A percentile compares a stretch with the other conserved stretches of the same genome.
Conservation (phyloP, 352 stramenopile species). For the Phytopythium mirpurense region DNA sequence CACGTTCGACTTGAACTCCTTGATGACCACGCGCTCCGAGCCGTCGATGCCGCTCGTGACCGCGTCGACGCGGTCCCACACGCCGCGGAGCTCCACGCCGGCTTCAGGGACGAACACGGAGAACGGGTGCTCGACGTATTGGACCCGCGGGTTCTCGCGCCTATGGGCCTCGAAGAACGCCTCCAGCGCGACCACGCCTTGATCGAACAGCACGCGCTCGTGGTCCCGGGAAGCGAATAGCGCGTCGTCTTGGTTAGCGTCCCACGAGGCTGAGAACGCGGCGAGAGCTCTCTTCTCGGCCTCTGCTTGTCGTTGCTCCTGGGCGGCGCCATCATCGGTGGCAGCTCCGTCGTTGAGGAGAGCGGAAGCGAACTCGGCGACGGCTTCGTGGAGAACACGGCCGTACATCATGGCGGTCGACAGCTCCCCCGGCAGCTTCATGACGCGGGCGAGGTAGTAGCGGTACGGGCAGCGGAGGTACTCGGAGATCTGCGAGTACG, state of each 20-base stretch:
- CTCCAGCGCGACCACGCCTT: slow-evolving; percentile 29
- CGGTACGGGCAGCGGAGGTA: slow-evolving; percentile 75
- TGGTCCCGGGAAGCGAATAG: slow-evolving; percentile 40
- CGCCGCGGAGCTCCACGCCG: slow-evolving; percentile 49
- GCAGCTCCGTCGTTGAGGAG: slow-evolving; percentile 12
- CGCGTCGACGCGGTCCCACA: slow-evolving; percentile 75
- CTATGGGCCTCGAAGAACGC: slow-evolving; percentile 39
- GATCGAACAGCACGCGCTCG: slow-evolving; percentile 25
- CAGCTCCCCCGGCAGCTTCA: slow-evolving; percentile 42
- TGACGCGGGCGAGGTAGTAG: slow-evolving; percentile 69
- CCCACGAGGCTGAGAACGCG: slow-evolving; percentile 23
- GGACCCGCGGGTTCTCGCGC: slow-evolving; percentile 20
- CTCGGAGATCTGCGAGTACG: slow-evolving; percentile 78
- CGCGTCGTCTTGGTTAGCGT: slow-evolving; percentile 2
- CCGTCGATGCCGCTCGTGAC: slow-evolving; percentile 1
- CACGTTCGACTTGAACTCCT: slow-evolving; percentile 86
- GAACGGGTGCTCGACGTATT: slow-evolving; percentile 64
- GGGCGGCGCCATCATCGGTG: slow-evolving; percentile 7
- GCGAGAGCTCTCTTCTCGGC: slow-evolving; percentile 10
- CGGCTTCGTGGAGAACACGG: slow-evolving; percentile 58
- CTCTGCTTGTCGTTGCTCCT: slow-evolving; percentile 7
- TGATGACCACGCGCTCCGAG: slow-evolving; percentile 30
- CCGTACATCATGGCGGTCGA: slow-evolving; percentile 73
- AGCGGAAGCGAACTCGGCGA: slow-evolving; percentile 43
- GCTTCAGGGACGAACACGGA: slow-evolving; percentile 38